Percentiles rank a stretch among this genome's conserved stretches.
phyloP scores from a whole-genome alignment of 2,329 filamentous ascomycete species.

The Fusarium multiceps region DNA sequence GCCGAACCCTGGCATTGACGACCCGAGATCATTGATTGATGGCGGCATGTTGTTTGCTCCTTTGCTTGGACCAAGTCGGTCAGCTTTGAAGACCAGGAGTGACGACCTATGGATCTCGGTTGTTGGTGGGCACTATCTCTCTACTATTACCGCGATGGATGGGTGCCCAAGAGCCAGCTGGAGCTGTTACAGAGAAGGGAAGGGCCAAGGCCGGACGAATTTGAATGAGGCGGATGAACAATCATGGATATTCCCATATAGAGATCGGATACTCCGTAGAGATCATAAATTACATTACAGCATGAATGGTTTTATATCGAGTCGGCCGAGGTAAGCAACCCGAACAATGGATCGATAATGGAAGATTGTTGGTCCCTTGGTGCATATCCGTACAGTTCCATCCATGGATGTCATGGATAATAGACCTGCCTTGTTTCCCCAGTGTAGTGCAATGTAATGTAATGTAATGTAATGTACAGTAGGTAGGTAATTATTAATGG shows the following conservation, averaged over 20 bases:
- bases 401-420: neutral
- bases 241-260: slow-evolving; percentile 2
- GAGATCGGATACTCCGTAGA: neutral
- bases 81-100: slow-evolving; percentile 8
- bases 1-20: slow-evolving; percentile 27
- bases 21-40: slow-evolving; percentile 38
- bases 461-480: too few species aligned
- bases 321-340: neutral
- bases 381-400: neutral
- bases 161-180: slow-evolving; percentile 1
- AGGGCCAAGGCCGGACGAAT: neutral
- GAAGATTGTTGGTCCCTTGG: slow-evolving; percentile 9
- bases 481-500: neutral
- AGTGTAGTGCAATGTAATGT: neutral
- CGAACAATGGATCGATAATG: neutral
- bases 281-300: neutral
- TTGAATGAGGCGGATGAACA: neutral
- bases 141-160: neutral
- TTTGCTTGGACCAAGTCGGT: slow-evolving; percentile 23
- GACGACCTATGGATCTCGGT: slow-evolving; percentile 14
- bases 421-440: slow-evolving; percentile 2
- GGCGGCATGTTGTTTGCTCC: slow-evolving; percentile 27
- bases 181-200: neutral
- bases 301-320: neutral
- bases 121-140: slow-evolving; percentile 16